A percentile compares a stretch with the other conserved stretches of the same genome.
Evolutionary conservation across 2,329 filamentous ascomycete genomes (phyloP).

Genomic region (Colletotrichum simmondsii): DNA sequence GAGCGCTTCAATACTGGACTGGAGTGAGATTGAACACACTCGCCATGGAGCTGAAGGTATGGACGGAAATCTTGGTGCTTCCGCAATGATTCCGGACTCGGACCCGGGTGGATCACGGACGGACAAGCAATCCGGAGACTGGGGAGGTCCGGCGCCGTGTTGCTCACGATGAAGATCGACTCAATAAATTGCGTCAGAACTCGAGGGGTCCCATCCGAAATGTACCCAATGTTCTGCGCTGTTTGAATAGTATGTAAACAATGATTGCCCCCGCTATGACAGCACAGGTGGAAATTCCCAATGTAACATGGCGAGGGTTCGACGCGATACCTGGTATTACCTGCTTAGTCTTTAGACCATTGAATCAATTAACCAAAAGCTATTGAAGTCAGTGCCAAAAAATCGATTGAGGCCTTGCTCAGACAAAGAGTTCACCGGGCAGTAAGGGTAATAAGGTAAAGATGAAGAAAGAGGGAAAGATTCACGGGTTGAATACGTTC

Average conservation of each 20-base stretch:
- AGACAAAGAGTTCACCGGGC: not conserved
- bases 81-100: not conserved
- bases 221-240: not conserved
- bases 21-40: not conserved
- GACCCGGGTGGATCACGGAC: not conserved
- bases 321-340: constrained; percentile 18
- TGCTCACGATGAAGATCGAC: not conserved
- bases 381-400: not conserved
- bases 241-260: not conserved
- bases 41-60: not conserved
- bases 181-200: not conserved
- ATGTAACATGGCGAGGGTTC: constrained; percentile 21
- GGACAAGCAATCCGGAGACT: not conserved
- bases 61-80: not conserved
- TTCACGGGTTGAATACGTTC: not conserved
- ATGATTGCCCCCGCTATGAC: constrained; percentile 26
- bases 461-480: not conserved
- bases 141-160: not conserved
- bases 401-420: not conserved
- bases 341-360: not conserved
- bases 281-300: constrained; percentile 25
- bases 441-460: not conserved
- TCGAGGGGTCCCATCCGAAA: not conserved
- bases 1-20: not conserved
- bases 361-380: not conserved